These are phyloP conservation scores for Trypanosomatidae sp. DNA, from an alignment of 208 protist genomes.

Conservation along the genomic window DNA sequence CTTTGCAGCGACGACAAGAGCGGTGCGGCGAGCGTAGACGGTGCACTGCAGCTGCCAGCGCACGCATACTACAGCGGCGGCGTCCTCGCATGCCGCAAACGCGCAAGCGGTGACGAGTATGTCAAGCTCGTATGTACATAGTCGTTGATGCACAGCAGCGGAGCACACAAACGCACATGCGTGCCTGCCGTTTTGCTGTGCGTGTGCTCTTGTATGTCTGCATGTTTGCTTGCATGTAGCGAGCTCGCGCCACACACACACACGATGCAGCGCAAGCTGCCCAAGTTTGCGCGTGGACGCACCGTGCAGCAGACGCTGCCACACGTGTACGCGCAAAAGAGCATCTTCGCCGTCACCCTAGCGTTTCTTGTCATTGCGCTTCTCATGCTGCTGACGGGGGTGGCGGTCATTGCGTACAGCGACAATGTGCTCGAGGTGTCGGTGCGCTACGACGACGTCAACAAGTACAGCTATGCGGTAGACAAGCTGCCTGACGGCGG, in stretches of 20 bases:
- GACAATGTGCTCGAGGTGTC: conserved; percentile 34
- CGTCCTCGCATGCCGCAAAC: neutral
- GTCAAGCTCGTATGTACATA: too few species aligned
- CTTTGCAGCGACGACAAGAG: neutral
- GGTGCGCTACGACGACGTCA: conserved; percentile 67
- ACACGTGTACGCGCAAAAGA: conserved; percentile 93
- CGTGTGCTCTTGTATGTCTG: conserved; percentile 5
- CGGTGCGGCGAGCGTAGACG: neutral
- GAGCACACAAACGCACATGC: neutral
- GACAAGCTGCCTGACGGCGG: conserved; percentile 6
- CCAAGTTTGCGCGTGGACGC: too few species aligned
- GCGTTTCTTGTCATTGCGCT: conserved; percentile 89
- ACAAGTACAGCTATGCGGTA: conserved; percentile 25
- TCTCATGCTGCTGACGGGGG: conserved; percentile 90
- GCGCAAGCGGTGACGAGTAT: too few species aligned
- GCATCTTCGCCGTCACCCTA: conserved; percentile 78
- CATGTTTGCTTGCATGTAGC: neutral
- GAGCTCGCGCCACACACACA: neutral
- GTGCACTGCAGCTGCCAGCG: neutral
- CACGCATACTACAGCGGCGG: conserved; percentile 2
- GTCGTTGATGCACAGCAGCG: neutral
- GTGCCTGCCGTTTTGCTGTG: neutral
- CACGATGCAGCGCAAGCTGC: conserved; percentile 13
- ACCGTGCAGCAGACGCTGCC: conserved; percentile 93
- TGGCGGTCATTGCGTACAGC: conserved; percentile 71